phyloP scores from a whole-genome alignment of 2,329 filamentous ascomycete genomes.

The Bipolaris gigantea region DNA sequence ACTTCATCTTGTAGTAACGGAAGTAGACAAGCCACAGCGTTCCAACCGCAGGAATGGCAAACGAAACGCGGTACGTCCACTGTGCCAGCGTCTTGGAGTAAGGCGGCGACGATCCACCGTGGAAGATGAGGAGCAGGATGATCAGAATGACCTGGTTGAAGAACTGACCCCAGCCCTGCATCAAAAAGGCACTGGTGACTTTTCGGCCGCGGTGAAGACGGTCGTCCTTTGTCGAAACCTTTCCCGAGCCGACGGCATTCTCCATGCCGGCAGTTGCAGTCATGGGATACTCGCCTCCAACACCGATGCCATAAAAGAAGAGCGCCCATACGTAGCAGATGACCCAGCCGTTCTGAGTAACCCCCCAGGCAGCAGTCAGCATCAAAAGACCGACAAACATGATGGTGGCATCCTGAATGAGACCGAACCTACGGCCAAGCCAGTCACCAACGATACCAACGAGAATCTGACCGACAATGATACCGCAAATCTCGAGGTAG shows the following conservation, averaged over 20 bases:
- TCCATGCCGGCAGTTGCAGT: constrained; percentile 96
- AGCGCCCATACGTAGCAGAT: constrained; percentile 95
- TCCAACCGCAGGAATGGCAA: constrained; percentile 85
- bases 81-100: constrained; percentile 79
- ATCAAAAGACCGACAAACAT: constrained; percentile 94
- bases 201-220: constrained; percentile 94
- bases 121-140: constrained; percentile 82
- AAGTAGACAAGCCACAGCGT: constrained; percentile 96
- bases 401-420: constrained; percentile 91
- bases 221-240: constrained; percentile 86
- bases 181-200: constrained; percentile 92
- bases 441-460: constrained; percentile 80
- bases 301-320: constrained; percentile 79
- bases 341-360: constrained; percentile 87
- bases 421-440: constrained; percentile 89
- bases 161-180: constrained; percentile 98
- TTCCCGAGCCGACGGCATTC: constrained; percentile 81
- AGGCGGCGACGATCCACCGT: constrained; percentile 72
- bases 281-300: constrained; percentile 92
- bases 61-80: constrained; percentile 90
- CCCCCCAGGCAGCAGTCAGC: constrained; percentile 88
- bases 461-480: constrained; percentile 85
- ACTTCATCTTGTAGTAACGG: constrained; percentile 91
- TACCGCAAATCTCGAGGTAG: constrained; percentile 91
- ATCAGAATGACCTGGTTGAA: constrained; percentile 91